Evolutionary conservation across 1,139 yeast genomes (phyloP), one percentile per base, ranked within the genome.

Genomic region (Suhomyces kunorum): DNA sequence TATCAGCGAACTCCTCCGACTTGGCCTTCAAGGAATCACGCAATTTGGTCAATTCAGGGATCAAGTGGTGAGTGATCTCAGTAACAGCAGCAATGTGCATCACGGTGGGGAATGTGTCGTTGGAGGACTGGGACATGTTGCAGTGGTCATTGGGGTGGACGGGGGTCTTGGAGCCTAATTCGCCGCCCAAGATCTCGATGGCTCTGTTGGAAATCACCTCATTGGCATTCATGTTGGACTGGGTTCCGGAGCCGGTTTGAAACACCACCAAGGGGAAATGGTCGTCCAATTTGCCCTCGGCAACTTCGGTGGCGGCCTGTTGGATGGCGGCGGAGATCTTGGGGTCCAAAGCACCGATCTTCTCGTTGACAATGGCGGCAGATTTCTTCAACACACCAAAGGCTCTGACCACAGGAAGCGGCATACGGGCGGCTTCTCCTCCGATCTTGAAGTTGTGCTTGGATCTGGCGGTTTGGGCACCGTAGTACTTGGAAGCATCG

Each of bases 381-480:
- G 55, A 52, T 38, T 49, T 48, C 47, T 53, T 53, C 50, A 53
- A 48, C 8, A 52, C 43, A 24, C 57, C 57, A 28, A 53, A 53
- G 15, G 56, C 55, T 32, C 45, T 43, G 38, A 53, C 49, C 25
- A 53, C 50, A 1, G 57, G 55, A 12, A 42, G 42, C 5, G 57
- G 57, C 55, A 53, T 53, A 12, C 45, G 42, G 59, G 94, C 98
- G 50, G 90, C 81, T 20, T 77, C 74, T 26, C 53, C 56, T 7
- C 57, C 57, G 27, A 53, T 53, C 43, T 53, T 51, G 36, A 53
- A 53, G 45, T 53, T 53, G 19, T 50, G 54, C 47, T 48, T 45
- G 11, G 57, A 53, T 34, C 57, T 44, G 40, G 49, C 54, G 29
- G 55, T 49, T 38, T 53, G 57, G 32, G 56, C 58, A 6, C 56